These are phyloP conservation scores for Mortierella sp. DNA, from an alignment of 371 early-diverging fungal species.

Conservation along the genomic window DNA sequence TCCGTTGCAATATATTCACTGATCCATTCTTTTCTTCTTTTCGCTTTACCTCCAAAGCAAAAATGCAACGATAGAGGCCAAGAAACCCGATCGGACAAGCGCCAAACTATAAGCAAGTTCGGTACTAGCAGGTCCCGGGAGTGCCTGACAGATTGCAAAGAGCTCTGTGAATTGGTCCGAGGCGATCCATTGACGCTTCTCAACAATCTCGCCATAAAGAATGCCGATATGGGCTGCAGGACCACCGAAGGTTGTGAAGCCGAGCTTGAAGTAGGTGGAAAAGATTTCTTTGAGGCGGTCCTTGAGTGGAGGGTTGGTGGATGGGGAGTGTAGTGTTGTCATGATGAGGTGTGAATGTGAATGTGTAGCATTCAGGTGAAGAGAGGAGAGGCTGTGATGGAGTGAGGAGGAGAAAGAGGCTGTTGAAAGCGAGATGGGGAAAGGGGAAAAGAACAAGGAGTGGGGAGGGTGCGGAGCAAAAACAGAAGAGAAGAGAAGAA, in stretches of 20 bases:
- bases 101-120: constrained; percentile 69
- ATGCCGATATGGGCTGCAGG: constrained; percentile 73
- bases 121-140: constrained; percentile 75
- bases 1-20: no score
- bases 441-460: not conserved
- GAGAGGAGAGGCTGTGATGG: not conserved
- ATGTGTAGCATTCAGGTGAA: not conserved
- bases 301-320: constrained; percentile 29
- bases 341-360: not conserved
- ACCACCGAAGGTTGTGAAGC: constrained; percentile 70
- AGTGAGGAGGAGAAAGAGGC: not conserved
- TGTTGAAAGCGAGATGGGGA: not conserved
- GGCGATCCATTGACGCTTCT: constrained; percentile 61
- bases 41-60: constrained; percentile 63
- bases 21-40: not conserved
- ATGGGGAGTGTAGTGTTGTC: not conserved
- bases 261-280: constrained; percentile 54
- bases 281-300: constrained; percentile 35
- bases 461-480: not conserved
- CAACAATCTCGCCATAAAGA: constrained; percentile 65
- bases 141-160: constrained; percentile 69
- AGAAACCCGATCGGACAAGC: constrained; percentile 64
- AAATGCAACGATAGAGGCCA: constrained; percentile 63
- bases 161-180: constrained; percentile 68
- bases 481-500: not conserved